These are phyloP conservation scores for Phragmites australis DNA, from an alignment of 176 grass and related monocot species.

Conservation along the genomic window DNA sequence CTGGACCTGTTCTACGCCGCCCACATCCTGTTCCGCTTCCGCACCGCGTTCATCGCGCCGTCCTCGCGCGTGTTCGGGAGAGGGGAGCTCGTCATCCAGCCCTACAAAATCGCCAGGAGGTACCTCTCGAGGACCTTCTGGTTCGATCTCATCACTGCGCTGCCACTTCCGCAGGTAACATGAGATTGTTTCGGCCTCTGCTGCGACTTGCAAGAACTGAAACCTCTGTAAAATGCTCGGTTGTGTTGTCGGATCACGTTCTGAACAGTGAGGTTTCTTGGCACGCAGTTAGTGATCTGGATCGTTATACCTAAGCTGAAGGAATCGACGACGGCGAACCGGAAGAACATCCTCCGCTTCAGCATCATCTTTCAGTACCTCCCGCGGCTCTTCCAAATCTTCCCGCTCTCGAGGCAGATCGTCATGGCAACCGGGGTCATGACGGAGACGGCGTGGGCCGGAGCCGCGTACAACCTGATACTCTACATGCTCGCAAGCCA, in stretches of 20 bases:
- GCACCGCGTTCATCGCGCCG: conserved; percentile 87
- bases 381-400: conserved; percentile 82
- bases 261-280: not conserved
- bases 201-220: not conserved
- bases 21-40: conserved; percentile 80
- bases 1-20: conserved; percentile 73
- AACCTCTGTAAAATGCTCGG: not conserved
- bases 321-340: conserved; percentile 51
- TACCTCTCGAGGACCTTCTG: conserved; percentile 67
- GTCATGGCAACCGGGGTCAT: conserved; percentile 80
- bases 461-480: conserved; percentile 93
- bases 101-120: conserved; percentile 69
- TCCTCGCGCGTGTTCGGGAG: conserved; percentile 89
- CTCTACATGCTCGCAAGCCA: conserved; percentile 99
- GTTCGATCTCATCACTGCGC: conserved; percentile 70
- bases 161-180: conserved; percentile 91
- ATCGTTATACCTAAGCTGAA: conserved; percentile 60
- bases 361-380: conserved; percentile 91
- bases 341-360: conserved; percentile 70
- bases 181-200: not conserved
- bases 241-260: too few relatives aligned
- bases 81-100: conserved; percentile 87
- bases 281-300: conserved; percentile 77
- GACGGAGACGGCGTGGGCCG: conserved; percentile 87
- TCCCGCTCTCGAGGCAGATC: conserved; percentile 76